Conservation (phyloP, 1,284 basidiomycete genomes). For the Ustilago curta region DNA sequence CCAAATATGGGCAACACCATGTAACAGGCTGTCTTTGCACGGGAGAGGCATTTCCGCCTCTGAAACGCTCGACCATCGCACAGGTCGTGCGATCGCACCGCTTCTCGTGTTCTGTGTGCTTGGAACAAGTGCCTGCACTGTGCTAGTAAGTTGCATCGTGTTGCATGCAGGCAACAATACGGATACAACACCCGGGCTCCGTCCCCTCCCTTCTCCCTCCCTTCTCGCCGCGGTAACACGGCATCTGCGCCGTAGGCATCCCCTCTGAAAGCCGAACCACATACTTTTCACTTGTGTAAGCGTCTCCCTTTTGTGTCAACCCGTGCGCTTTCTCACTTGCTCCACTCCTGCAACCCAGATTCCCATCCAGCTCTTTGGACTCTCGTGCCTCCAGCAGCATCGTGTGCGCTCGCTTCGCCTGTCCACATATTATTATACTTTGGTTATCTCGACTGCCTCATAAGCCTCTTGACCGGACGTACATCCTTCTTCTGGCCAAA, state of each 20-base stretch:
- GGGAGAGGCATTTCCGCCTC: not conserved
- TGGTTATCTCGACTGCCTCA: not conserved
- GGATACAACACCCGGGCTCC: not conserved
- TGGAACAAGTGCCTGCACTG: not conserved
- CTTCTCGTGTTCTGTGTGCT: not conserved
- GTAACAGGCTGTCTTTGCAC: too few species aligned
- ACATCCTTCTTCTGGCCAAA: not conserved
- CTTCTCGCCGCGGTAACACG: not conserved
- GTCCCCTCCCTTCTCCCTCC: not conserved
- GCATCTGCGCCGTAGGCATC: not conserved
- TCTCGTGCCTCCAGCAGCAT: not conserved
- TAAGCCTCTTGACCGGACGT: not conserved
- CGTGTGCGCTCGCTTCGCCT: slow-evolving; percentile 1
- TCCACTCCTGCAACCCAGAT: not conserved
- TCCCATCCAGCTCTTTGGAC: not conserved
- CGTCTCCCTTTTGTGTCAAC: not conserved
- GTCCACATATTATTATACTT: too few species aligned
- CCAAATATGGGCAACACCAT: too few species aligned
- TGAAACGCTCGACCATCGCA: not conserved
- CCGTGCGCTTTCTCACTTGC: not conserved
- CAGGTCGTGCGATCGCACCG: slow-evolving; percentile 10
- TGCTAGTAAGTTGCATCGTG: not conserved
- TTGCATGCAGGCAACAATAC: not conserved
- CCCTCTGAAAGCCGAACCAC: slow-evolving; percentile 3
- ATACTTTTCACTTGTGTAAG: not conserved